Percentiles rank a stretch among this genome's conserved stretches.
phyloP scores from a whole-genome alignment of 805 yeast genomes.

The Metschnikowia borealis region DNA sequence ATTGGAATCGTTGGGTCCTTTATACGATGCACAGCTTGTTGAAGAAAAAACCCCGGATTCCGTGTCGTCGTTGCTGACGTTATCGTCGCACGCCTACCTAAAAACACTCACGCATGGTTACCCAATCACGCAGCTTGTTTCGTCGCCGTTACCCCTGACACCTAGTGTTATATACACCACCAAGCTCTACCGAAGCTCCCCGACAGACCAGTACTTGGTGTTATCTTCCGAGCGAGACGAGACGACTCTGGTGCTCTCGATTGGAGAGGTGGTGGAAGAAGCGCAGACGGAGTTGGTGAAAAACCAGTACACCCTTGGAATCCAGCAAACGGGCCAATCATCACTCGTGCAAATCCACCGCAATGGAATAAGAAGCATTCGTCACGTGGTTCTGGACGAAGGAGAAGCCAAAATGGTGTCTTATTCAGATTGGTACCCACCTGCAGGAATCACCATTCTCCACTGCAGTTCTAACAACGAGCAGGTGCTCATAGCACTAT shows the following conservation, averaged over 20 bases:
- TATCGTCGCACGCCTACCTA: slow-evolving; percentile 43
- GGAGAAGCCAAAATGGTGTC: slow-evolving; percentile 2
- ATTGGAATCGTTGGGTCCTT: slow-evolving; percentile 50
- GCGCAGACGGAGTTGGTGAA: slow-evolving; percentile 62
- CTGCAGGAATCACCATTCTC: slow-evolving; percentile 64
- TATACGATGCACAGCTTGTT: slow-evolving; percentile 26
- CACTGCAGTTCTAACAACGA: slow-evolving; percentile 58
- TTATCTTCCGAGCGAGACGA: slow-evolving; percentile 53
- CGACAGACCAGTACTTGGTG: slow-evolving; percentile 59
- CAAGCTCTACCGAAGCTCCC: slow-evolving; percentile 40
- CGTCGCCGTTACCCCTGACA: slow-evolving; percentile 68
- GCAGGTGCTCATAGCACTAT: slow-evolving; percentile 68
- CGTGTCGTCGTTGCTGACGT: slow-evolving; percentile 18
- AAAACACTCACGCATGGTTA: slow-evolving; percentile 55
- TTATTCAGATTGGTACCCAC: slow-evolving; percentile 71
- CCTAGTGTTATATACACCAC: slow-evolving; percentile 66
- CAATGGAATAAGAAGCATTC: slow-evolving; percentile 60
- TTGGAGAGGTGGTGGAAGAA: slow-evolving; percentile 79
- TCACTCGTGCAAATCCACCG: slow-evolving; percentile 72
- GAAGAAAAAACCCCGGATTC: background rate
- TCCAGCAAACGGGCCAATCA: slow-evolving; percentile 59
- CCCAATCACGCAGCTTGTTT: slow-evolving; percentile 57
- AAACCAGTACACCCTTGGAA: slow-evolving; percentile 58
- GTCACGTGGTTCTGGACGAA: slow-evolving; percentile 13
- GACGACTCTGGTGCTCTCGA: slow-evolving; percentile 66